Base-by-base conservation (phyloP, 2,329 filamentous ascomycete genomes). In the Fusarium sp. region DNA sequence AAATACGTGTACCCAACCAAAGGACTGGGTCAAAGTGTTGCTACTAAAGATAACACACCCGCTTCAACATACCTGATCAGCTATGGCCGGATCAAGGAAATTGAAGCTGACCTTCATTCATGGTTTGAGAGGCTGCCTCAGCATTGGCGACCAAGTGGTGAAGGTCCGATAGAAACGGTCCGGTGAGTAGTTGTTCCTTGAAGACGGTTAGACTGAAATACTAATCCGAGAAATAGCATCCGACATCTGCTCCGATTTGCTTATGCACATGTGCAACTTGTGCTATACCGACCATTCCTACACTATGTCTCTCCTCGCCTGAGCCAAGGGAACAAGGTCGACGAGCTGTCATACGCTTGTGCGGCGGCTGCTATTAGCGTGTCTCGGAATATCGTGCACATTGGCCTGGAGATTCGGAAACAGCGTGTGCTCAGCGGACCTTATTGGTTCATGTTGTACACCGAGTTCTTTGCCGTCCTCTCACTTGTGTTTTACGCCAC, bases 381-480 rank as follows among this genome's bases (percentile, higher is more conserved):
- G 14, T 90, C 89, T 11, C 86, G 87, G 5, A 93, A 96, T 78
- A 94, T 97, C 70, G 90, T 97, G 37, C 93, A 95, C 78, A 94
- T 96, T 68, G 93, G 92, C 6, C 88, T 91, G 25, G 92, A 95
- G 78, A 95, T 95, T 85, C 91, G 93, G 74, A 92, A 91, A 79
- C 90, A 92, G 77, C 90, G 92, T 5, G 86, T 94, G 8, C 85
- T 97, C n/a, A 92, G 93, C 71, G 94, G 94, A 1, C 93, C 94
- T 0, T 95, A 95, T 81, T 97, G 94, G 94, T 96, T 96, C 79
- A 93, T 94, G 75, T 90, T 96, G 80, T 96, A 95, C 79, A 95
- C 93, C 3, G 93, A 94, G 17, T 95, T 95, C 83, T 95, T 95
- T 79, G 92, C 93, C 15, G 93, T 96, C 35, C 85, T 97, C 35